Evolutionary conservation across 1,284 basidiomycete genomes (phyloP).

Genomic region (Sparassis latifolia): DNA sequence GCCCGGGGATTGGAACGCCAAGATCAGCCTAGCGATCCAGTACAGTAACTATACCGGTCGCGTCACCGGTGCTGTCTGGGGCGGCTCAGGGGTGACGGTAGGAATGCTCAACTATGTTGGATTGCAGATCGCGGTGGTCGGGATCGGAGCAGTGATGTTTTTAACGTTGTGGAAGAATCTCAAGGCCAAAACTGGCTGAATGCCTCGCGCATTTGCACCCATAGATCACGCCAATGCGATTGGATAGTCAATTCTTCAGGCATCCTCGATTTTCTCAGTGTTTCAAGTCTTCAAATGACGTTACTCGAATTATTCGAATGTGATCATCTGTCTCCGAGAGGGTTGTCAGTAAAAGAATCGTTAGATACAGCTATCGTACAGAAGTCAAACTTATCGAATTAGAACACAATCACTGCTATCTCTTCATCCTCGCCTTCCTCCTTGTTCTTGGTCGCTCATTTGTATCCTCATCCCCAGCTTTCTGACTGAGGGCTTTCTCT

Average conservation of each 20-base stretch:
- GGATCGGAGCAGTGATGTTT: conserved; percentile 50
- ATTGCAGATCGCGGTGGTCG: conserved; percentile 56
- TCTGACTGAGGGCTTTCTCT: conserved; percentile 31
- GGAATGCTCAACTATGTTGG: conserved; percentile 60
- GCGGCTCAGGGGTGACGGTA: conserved; percentile 56
- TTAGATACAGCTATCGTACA: too few relatives aligned
- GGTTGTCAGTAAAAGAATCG: too few relatives aligned
- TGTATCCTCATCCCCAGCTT: neutral
- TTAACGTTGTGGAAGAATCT: conserved; percentile 52
- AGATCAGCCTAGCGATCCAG: conserved; percentile 53
- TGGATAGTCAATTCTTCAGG: too few relatives aligned
- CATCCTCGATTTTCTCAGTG: too few relatives aligned
- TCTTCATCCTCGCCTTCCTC: neutral
- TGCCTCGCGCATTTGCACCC: too few relatives aligned
- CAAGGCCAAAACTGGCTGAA: conserved; percentile 48
- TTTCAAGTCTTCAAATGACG: too few relatives aligned
- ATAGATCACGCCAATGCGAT: too few relatives aligned
- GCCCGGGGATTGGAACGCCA: conserved; percentile 53
- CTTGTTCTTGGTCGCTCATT: neutral
- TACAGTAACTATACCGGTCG: conserved; percentile 62
- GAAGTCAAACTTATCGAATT: too few relatives aligned
- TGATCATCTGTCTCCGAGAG: too few relatives aligned
- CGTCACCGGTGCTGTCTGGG: conserved; percentile 60
- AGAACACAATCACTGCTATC: too few relatives aligned
- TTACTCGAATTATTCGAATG: too few relatives aligned